Base-by-base conservation (phyloP, 1,139 yeast species). In the Kodamaea plutei region DNA sequence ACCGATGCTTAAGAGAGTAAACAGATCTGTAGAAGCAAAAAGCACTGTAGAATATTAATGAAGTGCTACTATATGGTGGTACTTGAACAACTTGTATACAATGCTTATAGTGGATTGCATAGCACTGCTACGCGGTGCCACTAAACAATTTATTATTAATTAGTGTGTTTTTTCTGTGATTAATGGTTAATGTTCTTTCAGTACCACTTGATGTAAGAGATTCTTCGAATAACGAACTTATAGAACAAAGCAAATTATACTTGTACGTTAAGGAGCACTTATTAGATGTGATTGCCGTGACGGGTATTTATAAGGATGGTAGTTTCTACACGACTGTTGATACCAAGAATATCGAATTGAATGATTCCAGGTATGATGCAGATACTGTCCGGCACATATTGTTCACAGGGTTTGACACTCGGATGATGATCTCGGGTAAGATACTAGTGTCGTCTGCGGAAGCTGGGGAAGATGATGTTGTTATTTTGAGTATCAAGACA, bases 151-250 rank as follows among this genome's bases (percentile, higher is more conserved):
- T n/a, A n/a, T n/a, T n/a, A n/a, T n/a, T n/a, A n/a, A 17, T 17
- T 9, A 17, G 20, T 17, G 7, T 17, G 20, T 17, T 17, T 17
- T 17, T 9, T 7, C 20, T 9, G n/a, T n/a, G 9, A 24, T 12
- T 13, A 15, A 30, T 17, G 26, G 21, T 48, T 2, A 35, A 40
- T 22, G 40, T 52, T 6, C 31, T 38, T 8, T 37, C 49, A 4
- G 39, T 55, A 9, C 56, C 59, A 3, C 36, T 57, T 8, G 27
- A 34, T 8, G 45, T 56, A n/a, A 50, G 51, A 28, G 53, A 53
- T 38, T 35, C 31, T 8, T 30, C 30, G 6, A 34, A 39, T 11
- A 40, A 38, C 23, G 37, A 40, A 9, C 27, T 42, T 15, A 48
- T 54, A 8, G 49, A 52, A 31, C 31, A 35, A 11, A 34, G 48